Base-by-base conservation (phyloP, 768 basidiomycete species). In the Tephrocybe sp. region DNA sequence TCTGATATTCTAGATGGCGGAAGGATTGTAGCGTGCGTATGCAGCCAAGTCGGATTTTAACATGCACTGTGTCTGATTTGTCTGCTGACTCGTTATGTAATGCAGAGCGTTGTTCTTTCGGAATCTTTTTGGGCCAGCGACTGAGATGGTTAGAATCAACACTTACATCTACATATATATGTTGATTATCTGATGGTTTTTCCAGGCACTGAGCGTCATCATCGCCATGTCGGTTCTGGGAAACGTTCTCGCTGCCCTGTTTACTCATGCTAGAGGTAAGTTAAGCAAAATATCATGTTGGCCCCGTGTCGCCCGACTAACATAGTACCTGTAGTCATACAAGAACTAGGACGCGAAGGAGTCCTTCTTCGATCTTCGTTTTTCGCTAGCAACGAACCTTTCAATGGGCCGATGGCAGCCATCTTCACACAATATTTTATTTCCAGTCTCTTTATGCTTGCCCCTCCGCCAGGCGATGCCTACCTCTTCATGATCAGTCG, bases 301-400 rank as follows among this genome's bases (percentile, higher is more conserved):
- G 23, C 31, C n/a, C 12, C 20, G 40, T 16, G 2, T 36, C 32
- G n/a, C 14, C 9, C 22, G 14, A 16, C n/a, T 19, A 12, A 35
- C 33, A 32, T n/a, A 0, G 32, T 17, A n/a, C 14, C 5, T 16
- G 14, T 58, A 86, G 85, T 86, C 4, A 77, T 87, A 12, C 86
- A 88, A 62, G 85, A 87, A 65, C 71, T 87, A 5, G 86, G 85
- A 0, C 74, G 84, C 11, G 86, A 87, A 59, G 84, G 83, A 1
- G 69, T 86, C 19, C 67, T 88, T 14, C 87, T 85, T 0, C 81
- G 66, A 57, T 79, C 87, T 0, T 70, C 72, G 1, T 76, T 86
- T 64, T 86, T 89, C 55, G 78, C 85, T 0, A 84, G 79, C 60
- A 85, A 78, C 60, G 78, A 80, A 55, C 88, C 87, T 0, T 90